Base-by-base conservation (phyloP, 495 filamentous ascomycete genomes). In the Podospora sp. region DNA sequence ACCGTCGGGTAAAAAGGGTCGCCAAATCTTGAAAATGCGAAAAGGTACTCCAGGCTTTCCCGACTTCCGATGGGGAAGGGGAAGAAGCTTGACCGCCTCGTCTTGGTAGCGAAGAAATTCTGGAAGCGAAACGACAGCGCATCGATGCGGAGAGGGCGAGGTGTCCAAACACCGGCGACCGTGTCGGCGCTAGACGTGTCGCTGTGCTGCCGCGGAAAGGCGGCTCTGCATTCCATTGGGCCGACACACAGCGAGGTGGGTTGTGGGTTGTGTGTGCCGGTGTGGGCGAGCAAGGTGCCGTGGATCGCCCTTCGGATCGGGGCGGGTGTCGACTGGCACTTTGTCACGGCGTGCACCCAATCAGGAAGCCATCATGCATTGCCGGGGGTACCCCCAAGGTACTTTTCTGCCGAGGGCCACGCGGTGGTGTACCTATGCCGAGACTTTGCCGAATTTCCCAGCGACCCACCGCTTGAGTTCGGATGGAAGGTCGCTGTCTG, bases 191-290 rank as follows among this genome's bases (percentile, higher is more conserved):
- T 46, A 46, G 40, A 46, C 5, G 11, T 46, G 12, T 46, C 40
- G 40, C 40, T 46, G 40, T 14, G 40, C 40, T 55, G 52, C 52
- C 52, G 20, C 52, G 52, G 52, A 55, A 22, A 11, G 52, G 52
- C n/a, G 52, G n/a, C 52, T 55, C 21, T 55, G 25, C 21, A 6
- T 55, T 55, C 52, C n/a, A 55, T 55, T 55, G 52, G 52, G 25
- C 52, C 52, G 52, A 9, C 14, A 22, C 52, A 46, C 40, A 46
- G 40, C 40, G 40, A 46, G 40, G 40, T 46, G 40, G 40, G 40
- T 46, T 46, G 40, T 46, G 40, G 40, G 12, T 12, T 36, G 33
- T 36, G n/a, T n/a, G n/a, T n/a, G n/a, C n/a, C n/a, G n/a, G n/a
- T n/a, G n/a, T n/a, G n/a, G n/a, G 40, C 16, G 40, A 46, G 40